A percentile compares a stretch with the other conserved stretches of the same genome.
These are phyloP conservation scores for Pseudogymnoascus sp. DNA, from an alignment of 2,329 filamentous ascomycete genomes.

Conservation along the genomic window DNA sequence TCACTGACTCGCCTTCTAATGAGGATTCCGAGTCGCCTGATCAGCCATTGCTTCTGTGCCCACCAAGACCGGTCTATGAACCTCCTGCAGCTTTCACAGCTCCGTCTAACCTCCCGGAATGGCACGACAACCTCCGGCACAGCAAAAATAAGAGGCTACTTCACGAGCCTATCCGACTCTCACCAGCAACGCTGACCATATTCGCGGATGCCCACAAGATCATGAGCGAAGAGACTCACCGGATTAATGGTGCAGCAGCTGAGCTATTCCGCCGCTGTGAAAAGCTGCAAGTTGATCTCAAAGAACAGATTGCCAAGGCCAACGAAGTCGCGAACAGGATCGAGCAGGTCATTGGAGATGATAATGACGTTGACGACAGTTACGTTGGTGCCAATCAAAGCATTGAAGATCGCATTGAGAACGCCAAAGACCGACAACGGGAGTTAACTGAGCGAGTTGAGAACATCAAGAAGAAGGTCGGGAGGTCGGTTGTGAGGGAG, in stretches of 20 bases:
- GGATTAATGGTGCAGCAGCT: slow-evolving; percentile 58
- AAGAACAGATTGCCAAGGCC: slow-evolving; percentile 57
- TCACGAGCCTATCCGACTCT: slow-evolving; percentile 60
- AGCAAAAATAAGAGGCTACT: slow-evolving; percentile 52
- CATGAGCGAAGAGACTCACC: slow-evolving; percentile 59
- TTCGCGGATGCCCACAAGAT: slow-evolving; percentile 66
- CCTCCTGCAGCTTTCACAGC: slow-evolving; percentile 52
- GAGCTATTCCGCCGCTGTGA: slow-evolving; percentile 66
- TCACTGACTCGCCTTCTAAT: slow-evolving; percentile 35
- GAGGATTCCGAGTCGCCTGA: slow-evolving; percentile 36
- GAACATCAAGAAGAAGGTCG: slow-evolving; percentile 41
- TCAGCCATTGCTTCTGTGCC: slow-evolving; percentile 44
- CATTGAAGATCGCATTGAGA: slow-evolving; percentile 49
- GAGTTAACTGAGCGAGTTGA: slow-evolving; percentile 52
- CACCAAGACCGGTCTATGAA: slow-evolving; percentile 59
- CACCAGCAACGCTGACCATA: slow-evolving; percentile 60
- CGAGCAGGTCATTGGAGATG: slow-evolving; percentile 55
- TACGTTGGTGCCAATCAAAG: slow-evolving; percentile 43
- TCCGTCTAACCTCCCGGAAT: slow-evolving; percentile 43
- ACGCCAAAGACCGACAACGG: slow-evolving; percentile 46
- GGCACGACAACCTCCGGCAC: slow-evolving; percentile 49
- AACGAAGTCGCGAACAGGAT: slow-evolving; percentile 58
- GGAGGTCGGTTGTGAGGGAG: slow-evolving; percentile 37
- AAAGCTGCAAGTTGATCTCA: slow-evolving; percentile 57
- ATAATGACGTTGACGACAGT: slow-evolving; percentile 41